Base-by-base conservation (phyloP, 805 yeast genomes). In the Jamesozyma gamospora region DNA sequence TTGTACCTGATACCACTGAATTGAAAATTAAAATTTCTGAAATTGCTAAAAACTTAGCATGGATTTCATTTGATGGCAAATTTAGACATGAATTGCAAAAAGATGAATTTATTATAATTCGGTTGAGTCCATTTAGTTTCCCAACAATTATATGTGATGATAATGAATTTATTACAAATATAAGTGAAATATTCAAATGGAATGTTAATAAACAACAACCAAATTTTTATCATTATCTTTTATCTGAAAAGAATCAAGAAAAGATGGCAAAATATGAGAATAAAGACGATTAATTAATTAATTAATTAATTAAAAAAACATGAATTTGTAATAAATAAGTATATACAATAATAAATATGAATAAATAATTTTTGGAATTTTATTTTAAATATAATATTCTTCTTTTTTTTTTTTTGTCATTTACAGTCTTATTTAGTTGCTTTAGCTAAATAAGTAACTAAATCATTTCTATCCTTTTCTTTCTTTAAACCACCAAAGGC, bases 401-500 rank as follows among this genome's bases (percentile, higher is more conserved):
- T 14, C 15, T 10, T 30, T 16, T 16, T 30, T n/a, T 7, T 16
- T 30, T n/a, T 15, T 30, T 30, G n/a, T n/a, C n/a, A n/a, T n/a
- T n/a, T n/a, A n/a, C n/a, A n/a, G n/a, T n/a, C n/a, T 21, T 21
- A 14, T 67, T 72, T 71, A 51, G 68, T 50, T 42, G 79, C 79
- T 44, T 59, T 55, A 34, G 56, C 60, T 64, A 90, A 74, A 83
- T 86, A 90, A 59, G 97, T 77, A 63, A 90, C 71, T 69, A 92
- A 74, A 67, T 92, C 97, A 73, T 85, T 84, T 80, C 96, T 86
- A 77, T 92, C 98, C 82, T 87, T 90, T 52, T 87, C 81, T 79
- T 92, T 92, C 90, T 92, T 92, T 71, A 92, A 79, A 75, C 98
- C 98, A 73, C 96, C 98, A 61, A 90, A 92, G 52, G 98, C 97